Evolutionary conservation across 2,329 filamentous ascomycete genomes (phyloP).

Genomic region (Acrodontium crateriforme): DNA sequence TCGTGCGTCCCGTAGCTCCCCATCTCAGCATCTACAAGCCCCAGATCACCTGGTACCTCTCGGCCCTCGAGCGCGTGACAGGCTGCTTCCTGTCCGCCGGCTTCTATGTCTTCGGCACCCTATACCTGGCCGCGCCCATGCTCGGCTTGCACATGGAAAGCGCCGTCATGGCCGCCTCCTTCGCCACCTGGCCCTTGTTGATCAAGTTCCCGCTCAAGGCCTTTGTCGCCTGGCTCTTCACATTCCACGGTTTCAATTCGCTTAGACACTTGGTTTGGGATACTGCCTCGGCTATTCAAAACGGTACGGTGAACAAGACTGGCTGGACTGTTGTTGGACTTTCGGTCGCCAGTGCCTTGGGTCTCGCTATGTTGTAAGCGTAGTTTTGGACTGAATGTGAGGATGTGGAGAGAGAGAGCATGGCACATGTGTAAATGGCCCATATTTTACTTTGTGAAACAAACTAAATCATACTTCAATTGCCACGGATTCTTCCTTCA

Average conservation of each 20-base stretch:
- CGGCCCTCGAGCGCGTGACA: conserved; percentile 71
- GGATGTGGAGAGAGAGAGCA: no score
- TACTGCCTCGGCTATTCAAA: conserved; percentile 46
- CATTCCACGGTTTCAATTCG: conserved; percentile 56
- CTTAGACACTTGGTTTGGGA: conserved; percentile 61
- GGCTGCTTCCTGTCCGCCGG: conserved; percentile 56
- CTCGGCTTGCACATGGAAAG: conserved; percentile 58
- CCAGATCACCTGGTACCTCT: conserved; percentile 72
- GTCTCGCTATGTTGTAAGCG: conserved; percentile 28
- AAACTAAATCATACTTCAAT: no score
- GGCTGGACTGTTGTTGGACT: conserved; percentile 50
- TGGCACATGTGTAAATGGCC: not conserved
- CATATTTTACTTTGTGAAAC: no score
- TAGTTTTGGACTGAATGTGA: not conserved
- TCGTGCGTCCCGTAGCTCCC: conserved; percentile 66
- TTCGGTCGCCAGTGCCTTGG: conserved; percentile 36
- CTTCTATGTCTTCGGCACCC: conserved; percentile 66
- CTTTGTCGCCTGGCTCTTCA: conserved; percentile 48
- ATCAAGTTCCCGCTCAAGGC: conserved; percentile 48
- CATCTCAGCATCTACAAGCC: conserved; percentile 78
- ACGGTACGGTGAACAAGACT: conserved; percentile 49
- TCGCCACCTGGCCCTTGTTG: conserved; percentile 46
- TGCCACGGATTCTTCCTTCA: no score
- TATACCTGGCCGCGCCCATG: conserved; percentile 68
- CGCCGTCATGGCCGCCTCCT: conserved; percentile 47